A percentile compares a stretch with the other conserved stretches of the same genome.
These are phyloP conservation scores for Allium fistulosum DNA, from an alignment of 106 monocot genomes.

Conservation along the genomic window DNA sequence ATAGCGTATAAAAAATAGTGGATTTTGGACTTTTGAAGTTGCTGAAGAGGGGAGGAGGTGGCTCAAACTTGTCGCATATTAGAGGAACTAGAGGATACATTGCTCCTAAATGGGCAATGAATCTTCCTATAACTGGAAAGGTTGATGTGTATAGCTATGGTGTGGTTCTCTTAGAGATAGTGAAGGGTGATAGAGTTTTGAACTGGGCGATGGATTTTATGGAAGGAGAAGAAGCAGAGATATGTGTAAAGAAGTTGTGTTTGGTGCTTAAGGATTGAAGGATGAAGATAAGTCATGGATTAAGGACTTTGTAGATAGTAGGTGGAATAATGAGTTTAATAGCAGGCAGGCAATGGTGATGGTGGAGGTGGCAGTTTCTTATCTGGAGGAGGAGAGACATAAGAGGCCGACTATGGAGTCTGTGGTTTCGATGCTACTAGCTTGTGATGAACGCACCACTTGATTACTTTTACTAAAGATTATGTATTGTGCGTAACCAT, in stretches of 20 bases:
- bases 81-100: not conserved
- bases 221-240: not conserved
- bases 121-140: too few species aligned
- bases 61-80: not conserved
- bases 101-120: conserved; percentile 1
- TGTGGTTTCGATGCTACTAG: conserved; percentile 14
- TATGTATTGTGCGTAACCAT: too few species aligned
- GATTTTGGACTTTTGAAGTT: conserved; percentile 9
- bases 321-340: conserved; percentile 19
- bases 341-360: conserved; percentile 8
- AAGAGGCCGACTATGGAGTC: conserved; percentile 27
- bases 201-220: too few species aligned
- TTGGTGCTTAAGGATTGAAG: not conserved
- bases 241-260: not conserved
- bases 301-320: conserved; percentile 5
- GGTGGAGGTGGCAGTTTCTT: conserved; percentile 16
- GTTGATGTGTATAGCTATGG: too few species aligned
- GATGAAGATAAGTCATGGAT: not conserved
- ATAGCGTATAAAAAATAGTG: not conserved
- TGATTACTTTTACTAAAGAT: too few species aligned
- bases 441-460: too few species aligned
- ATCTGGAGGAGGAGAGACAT: conserved; percentile 23
- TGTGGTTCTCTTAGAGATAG: too few species aligned
- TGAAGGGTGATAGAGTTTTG: too few species aligned
- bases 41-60: not conserved